Base-by-base conservation (phyloP, 2,329 filamentous ascomycete species). In the Fusarium sp. region DNA sequence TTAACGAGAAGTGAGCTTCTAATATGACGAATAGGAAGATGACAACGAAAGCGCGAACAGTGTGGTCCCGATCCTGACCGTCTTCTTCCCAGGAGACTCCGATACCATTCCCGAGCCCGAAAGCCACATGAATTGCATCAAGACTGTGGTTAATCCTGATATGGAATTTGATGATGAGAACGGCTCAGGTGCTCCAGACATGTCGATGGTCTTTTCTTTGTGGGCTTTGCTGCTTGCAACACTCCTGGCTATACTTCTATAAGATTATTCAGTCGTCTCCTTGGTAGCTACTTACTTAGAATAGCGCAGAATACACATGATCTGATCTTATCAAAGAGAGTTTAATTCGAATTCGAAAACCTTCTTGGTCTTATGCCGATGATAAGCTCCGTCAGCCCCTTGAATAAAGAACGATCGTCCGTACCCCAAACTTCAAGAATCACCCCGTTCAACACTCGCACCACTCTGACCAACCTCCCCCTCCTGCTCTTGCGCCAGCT, bases 111-210 rank as follows among this genome's bases (percentile, higher is more conserved):
- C 47, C 18, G 50, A 57, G 18, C 59, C 58, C 5, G 37, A 62
- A 9, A 66, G 63, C 38, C 70, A 70, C 29, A 62, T 72, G 60
- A 70, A 64, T 1, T 72, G 70, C 42, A 67, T 72, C 54, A 70
- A 72, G 61, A 40, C 52, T 35, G 52, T 56, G 52, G 52, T 52
- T 18, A 52, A 31, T 7, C 47, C 47, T 4, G 47, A 52, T n/a
- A 52, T 52, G 47, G 24, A 31, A 2, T 52, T 52, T 31, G 18
- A 52, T 29, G 47, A 52, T 4, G 47, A 52, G 27, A 29, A n/a
- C 24, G 24, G 16, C 2, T 50, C 45, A 2, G 5, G 1, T 13
- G 16, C 27, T 29, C 27, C 6, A 7, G 18, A 8, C 5, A 27
- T 52, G 27, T 27, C 47, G 1, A 52, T n/a, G 47, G 6, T 20